Evolutionary conservation across 352 stramenopile species (phyloP), one percentile per base, ranked within the genome.

Genomic region (Phytophthora brassicae): DNA sequence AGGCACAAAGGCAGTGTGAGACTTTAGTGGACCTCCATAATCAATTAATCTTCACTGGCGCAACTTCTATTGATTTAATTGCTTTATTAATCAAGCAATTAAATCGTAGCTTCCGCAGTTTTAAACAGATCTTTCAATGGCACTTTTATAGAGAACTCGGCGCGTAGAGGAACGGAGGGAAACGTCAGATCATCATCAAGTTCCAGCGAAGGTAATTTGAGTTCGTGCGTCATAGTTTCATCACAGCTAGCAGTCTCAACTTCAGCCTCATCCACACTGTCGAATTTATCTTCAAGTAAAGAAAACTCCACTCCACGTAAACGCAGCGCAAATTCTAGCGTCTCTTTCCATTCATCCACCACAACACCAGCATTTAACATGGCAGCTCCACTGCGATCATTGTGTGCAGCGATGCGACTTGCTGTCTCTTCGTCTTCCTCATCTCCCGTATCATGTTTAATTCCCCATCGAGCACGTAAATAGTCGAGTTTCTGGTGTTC

Each of bases 91-190:
- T 16, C 23, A 44, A 49, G n/a, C 14, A 39, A 17, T 17, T 72
- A 84, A 17, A 83, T 81, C 28, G 74, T 81, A 17, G 63, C 67
- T 46, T 81, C 68, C 11, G 61, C 61, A n/a, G 64, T 49, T 55
- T 68, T 68, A 42, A 86, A 70, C 11, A 83, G 61, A 31, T 79
- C 68, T 29, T 77, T 79, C 1, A 86, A 53, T 20, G 55, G 48
- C 26, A 75, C 57, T 50, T 77, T 83, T 45, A 64, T 72, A 3
- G 60, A 66, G 24, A 68, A 71, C 31, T 68, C 60, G 2, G 45
- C 50, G 4, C 57, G 57, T 31, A 84, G 46, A 44, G 43, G 17
- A 19, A 31, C 17, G 11, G 72, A 74, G 13, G 70, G 64, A 53
- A 68, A 79, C 11, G 61, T 20, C 14, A 74, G 20, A 11, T 72